Percentiles rank a stretch among this genome's conserved stretches.
Conservation (phyloP, 768 basidiomycete genomes). For the Udeniomyces megalosporus region DNA sequence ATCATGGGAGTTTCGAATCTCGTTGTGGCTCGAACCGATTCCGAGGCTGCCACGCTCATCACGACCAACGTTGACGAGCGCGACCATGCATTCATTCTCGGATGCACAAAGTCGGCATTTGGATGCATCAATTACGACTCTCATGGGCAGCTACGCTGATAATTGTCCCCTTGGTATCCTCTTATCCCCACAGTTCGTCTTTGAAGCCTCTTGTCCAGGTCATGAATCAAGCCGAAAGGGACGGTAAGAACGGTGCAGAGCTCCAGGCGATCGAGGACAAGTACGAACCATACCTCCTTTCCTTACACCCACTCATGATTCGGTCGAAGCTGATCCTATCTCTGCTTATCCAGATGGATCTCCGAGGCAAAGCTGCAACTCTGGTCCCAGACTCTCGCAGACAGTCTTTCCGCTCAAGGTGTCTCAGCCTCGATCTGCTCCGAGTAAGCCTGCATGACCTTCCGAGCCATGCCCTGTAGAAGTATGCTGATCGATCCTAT, state of each 20-base stretch:
- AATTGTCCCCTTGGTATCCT: background rate
- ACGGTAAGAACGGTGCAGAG: constrained; percentile 59
- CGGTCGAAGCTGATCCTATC: background rate
- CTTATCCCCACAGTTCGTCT: constrained; percentile 33
- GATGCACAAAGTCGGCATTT: constrained; percentile 52
- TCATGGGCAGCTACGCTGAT: background rate
- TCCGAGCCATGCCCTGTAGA: background rate
- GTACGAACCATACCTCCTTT: constrained; percentile 35
- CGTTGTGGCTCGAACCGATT: constrained; percentile 83
- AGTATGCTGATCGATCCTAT: background rate
- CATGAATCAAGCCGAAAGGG: constrained; percentile 69
- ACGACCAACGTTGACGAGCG: constrained; percentile 90
- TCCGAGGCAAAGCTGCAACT: constrained; percentile 58
- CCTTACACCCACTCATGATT: no score
- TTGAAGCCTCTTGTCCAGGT: constrained; percentile 49
- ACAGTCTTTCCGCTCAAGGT: constrained; percentile 41
- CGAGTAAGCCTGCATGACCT: background rate
- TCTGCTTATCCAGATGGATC: constrained; percentile 31
- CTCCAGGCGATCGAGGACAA: constrained; percentile 78
- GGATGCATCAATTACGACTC: no score
- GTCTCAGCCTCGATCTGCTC: constrained; percentile 16
- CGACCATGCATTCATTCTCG: constrained; percentile 96
- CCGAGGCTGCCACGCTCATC: constrained; percentile 93
- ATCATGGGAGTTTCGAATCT: constrained; percentile 97
- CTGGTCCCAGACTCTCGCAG: constrained; percentile 55